Evolutionary conservation across 306 rosid species (phyloP), one percentile per base, ranked within the genome.

Genomic region (Calophaca sinica): DNA sequence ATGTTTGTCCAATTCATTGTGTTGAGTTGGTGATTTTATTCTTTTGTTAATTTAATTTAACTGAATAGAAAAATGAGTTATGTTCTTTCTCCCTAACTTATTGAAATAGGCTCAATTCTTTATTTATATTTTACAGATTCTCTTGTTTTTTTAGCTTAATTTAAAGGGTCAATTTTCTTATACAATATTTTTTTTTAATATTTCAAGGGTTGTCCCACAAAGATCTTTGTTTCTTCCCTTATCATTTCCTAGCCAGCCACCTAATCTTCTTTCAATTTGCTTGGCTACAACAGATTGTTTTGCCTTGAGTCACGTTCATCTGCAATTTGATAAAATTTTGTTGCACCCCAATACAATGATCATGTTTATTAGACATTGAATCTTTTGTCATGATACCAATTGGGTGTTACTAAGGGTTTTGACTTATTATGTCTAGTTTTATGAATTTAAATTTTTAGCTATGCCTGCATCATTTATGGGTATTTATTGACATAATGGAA

Each of bases 241-340:
- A 7, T 5, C n/a, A 45, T 49, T 45, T 7, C 31, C 38, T 14
- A 52, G 32, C 49, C 51, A 66, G 26, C 26, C 26, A 10, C 38
- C 59, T 64, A 76, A 41, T 63, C 36, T 20, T 63, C 67, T 44
- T 42, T 65, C 58, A 54, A 57, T 57, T 68, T 42, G 26, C 32
- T 68, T 46, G 61, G 57, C 33, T 49, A 51, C 49, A 50, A 7
- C 48, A 46, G 50, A 35, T 15, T 59, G 36, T 41, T 57, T 48
- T 33, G 39, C 55, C 54, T 52, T 32, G 60, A 31, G 38, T 32
- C 12, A 55, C 3, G 9, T 44, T 32, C 12, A 66, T 5, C 8
- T 57, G 69, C 81, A 67, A 33, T 57, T 45, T 76, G 61, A 57
- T 53, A 67, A 33, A 67, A 15, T 5, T 41, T 49, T 58, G 45